These are phyloP conservation scores for Aspergillaceae sp. DNA, from an alignment of 2,329 filamentous ascomycete genomes.

Conservation along the genomic window DNA sequence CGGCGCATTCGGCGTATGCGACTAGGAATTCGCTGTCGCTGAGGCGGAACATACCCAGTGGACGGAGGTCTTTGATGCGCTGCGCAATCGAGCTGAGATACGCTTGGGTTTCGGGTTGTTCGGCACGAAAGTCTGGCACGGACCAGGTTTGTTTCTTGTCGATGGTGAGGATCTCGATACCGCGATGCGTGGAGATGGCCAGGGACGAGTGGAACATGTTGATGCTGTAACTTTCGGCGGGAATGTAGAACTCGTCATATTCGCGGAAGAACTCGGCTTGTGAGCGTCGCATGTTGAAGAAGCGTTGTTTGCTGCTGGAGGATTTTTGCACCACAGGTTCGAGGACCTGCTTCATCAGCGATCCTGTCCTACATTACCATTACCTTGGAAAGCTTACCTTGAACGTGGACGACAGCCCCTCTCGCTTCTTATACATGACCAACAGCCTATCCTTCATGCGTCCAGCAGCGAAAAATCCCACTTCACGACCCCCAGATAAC, in stretches of 20 bases:
- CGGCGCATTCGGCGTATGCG: conserved; percentile 89
- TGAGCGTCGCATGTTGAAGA: conserved; percentile 55
- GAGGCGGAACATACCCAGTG: conserved; percentile 92
- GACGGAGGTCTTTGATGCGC: conserved; percentile 72
- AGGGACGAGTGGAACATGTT: conserved; percentile 95
- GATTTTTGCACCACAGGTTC: conserved; percentile 94
- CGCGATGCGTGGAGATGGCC: conserved; percentile 80
- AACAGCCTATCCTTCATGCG: conserved; percentile 94
- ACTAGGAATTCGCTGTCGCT: conserved; percentile 88
- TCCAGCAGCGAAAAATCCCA: conserved; percentile 92
- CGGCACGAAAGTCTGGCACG: conserved; percentile 67
- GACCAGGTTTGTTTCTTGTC: conserved; percentile 96
- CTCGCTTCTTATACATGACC: conserved; percentile 94
- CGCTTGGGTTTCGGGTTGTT: conserved; percentile 48
- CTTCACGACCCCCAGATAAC: conserved; percentile 75
- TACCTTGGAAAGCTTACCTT: conserved; percentile 34
- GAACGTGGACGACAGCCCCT: conserved; percentile 86
- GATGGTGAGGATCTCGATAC: conserved; percentile 89
- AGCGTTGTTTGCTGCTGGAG: conserved; percentile 68
- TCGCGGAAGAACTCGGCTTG: conserved; percentile 94
- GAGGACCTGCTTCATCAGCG: conserved; percentile 47
- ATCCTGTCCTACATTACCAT: too few species aligned
- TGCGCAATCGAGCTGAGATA: conserved; percentile 77
- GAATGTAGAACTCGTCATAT: conserved; percentile 98
- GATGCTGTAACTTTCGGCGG: conserved; percentile 85